These are phyloP conservation scores for Polygonum aviculare DNA, from an alignment of 148 eudicot genomes.

Conservation along the genomic window DNA sequence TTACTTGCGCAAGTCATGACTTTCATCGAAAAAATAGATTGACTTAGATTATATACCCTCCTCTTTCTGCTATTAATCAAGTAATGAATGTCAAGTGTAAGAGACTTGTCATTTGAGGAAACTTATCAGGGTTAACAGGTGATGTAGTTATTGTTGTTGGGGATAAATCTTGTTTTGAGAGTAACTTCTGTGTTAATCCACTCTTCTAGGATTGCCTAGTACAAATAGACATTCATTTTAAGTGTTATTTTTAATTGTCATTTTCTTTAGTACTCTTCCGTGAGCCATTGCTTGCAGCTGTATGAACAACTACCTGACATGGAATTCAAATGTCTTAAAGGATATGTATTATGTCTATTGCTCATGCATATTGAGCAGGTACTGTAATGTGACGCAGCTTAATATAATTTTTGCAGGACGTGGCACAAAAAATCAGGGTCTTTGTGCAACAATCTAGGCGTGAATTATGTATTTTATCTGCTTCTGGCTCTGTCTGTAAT, in stretches of 20 bases:
- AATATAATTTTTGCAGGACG: conserved; percentile 37
- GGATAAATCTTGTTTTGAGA: background rate
- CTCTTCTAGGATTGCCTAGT: background rate
- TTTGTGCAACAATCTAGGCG: conserved; percentile 69
- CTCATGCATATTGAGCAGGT: background rate
- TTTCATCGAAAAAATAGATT: too few relatives aligned
- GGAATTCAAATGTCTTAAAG: background rate
- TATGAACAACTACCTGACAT: background rate
- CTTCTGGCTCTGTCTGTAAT: conserved; percentile 69
- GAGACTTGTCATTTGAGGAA: background rate
- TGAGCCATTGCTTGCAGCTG: background rate
- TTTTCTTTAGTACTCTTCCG: background rate
- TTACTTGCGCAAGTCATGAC: background rate
- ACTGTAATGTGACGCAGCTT: background rate
- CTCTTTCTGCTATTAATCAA: background rate
- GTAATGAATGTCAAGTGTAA: background rate
- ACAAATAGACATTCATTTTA: background rate
- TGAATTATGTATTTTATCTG: conserved; percentile 74
- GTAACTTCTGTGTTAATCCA: background rate
- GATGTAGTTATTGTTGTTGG: background rate
- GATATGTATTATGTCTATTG: background rate
- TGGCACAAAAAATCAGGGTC: conserved; percentile 61
- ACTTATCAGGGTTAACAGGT: background rate
- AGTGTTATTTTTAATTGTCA: background rate
- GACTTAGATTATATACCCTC: background rate